These are phyloP conservation scores for Urochloa ruziziensis DNA, from an alignment of 176 grass and related monocot genomes.

Conservation along the genomic window DNA sequence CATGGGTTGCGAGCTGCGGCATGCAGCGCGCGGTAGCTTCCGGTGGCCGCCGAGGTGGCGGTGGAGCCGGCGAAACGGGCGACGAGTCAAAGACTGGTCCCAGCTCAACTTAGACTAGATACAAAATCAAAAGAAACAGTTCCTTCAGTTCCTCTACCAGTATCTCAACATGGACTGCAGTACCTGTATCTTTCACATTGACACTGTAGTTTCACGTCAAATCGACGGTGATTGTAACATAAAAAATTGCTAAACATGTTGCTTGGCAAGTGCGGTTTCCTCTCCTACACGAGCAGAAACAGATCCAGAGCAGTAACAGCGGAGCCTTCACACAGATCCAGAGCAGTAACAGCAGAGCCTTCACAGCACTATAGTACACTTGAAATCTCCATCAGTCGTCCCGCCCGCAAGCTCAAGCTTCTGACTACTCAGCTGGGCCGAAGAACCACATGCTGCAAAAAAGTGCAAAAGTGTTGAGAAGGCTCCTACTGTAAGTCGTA, in stretches of 20 bases:
- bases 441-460: constrained; percentile 46
- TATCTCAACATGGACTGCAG: no score
- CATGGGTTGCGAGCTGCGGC: background rate
- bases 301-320: background rate
- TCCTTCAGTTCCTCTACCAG: no score
- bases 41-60: no score
- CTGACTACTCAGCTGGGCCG: constrained; percentile 1
- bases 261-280: background rate
- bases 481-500: no score
- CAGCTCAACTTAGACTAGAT: no score
- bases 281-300: background rate
- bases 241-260: background rate
- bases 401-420: background rate
- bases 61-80: no score
- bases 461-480: background rate
- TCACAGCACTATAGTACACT: background rate
- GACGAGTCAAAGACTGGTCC: no score
- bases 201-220: background rate
- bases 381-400: background rate
- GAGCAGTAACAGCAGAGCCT: background rate
- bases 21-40: no score
- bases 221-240: background rate
- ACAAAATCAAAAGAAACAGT: no score
- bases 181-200: background rate
- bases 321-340: background rate